Evolutionary conservation across 108 stramenopile genomes (phyloP).

Genomic region (Fragilariopsis cylindrus): DNA sequence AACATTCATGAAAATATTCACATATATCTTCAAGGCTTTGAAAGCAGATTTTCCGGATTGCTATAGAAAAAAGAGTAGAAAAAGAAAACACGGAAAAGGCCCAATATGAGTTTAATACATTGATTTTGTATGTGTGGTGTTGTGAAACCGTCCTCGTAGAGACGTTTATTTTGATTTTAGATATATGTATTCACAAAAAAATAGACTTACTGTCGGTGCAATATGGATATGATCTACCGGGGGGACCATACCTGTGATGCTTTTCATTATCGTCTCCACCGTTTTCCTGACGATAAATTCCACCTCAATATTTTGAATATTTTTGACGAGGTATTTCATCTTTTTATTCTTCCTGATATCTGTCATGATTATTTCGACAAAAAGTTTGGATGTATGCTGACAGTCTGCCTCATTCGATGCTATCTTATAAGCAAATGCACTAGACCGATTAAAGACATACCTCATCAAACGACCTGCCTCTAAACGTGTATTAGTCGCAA

Average conservation of each 20-base stretch:
- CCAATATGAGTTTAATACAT: too few species aligned
- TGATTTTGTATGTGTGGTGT: too few species aligned
- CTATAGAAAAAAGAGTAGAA: too few species aligned
- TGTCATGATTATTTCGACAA: not conserved
- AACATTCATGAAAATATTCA: not conserved
- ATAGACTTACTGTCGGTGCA: not conserved
- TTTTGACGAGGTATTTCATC: not conserved
- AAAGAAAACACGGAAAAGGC: too few species aligned
- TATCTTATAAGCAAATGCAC: not conserved
- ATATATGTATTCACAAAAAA: too few species aligned
- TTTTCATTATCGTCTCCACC: not conserved
- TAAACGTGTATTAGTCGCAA: too few species aligned
- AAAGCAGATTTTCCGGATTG: slow-evolving; percentile 9
- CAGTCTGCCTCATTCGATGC: not conserved
- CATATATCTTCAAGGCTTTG: slow-evolving; percentile 4
- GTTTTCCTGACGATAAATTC: not conserved
- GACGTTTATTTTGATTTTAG: too few species aligned
- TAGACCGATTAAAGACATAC: not conserved
- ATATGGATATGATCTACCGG: not conserved
- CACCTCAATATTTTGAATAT: not conserved
- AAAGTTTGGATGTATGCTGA: not conserved
- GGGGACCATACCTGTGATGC: not conserved
- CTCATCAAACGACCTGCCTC: too few species aligned
- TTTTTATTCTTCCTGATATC: not conserved
- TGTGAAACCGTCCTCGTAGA: too few species aligned